phyloP scores from a whole-genome alignment of 441 rosid species.

The Melastoma candidum region DNA sequence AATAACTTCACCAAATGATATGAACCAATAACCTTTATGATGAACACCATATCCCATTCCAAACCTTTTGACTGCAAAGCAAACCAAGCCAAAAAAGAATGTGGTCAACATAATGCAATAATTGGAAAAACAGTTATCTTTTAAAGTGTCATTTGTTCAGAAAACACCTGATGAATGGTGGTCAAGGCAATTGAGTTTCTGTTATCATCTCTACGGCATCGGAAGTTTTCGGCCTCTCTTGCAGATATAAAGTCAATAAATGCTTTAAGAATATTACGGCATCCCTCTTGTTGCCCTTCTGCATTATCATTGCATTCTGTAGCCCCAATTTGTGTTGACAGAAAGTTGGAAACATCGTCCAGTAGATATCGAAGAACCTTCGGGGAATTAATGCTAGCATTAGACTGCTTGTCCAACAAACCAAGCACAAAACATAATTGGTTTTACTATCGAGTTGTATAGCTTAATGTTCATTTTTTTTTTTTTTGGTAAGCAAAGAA shows the following conservation, averaged over 20 bases:
- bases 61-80: conserved; percentile 87
- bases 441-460: no score
- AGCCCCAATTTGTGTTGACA: conserved; percentile 33
- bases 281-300: conserved; percentile 42
- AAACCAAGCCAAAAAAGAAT: conserved; percentile 1
- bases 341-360: conserved; percentile 79
- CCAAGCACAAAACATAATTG: neutral
- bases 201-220: conserved; percentile 60
- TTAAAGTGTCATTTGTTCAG: conserved; percentile 7
- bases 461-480: no score
- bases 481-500: no score
- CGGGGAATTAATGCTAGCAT: conserved; percentile 11
- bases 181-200: conserved; percentile 79
- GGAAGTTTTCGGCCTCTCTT: conserved; percentile 73
- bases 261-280: conserved; percentile 39
- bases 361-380: conserved; percentile 88
- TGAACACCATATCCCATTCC: conserved; percentile 94
- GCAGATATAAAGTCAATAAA: conserved; percentile 56
- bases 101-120: neutral
- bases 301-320: conserved; percentile 27
- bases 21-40: conserved; percentile 60
- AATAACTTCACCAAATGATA: conserved; percentile 4
- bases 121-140: neutral
- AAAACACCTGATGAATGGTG: conserved; percentile 88
- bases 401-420: conserved; percentile 5